Base-by-base conservation (phyloP, 495 filamentous ascomycete genomes). In the Podospora anserina region DNA sequence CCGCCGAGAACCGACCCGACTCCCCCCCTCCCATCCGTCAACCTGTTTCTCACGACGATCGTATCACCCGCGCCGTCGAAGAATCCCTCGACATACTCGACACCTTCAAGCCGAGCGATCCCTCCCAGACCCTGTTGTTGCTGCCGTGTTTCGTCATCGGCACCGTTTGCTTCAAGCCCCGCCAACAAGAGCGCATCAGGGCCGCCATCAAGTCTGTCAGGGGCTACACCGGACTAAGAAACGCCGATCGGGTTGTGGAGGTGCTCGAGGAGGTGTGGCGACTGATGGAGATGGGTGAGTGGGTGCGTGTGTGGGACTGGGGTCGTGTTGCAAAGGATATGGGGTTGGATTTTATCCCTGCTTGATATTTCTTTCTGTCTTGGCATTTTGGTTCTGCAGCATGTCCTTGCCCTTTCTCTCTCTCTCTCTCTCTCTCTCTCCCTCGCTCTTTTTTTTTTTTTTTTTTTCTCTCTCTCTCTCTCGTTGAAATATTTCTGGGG, bases 141-240 rank as follows among this genome's bases (percentile, higher is more conserved):
- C 91, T 96, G 79, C 93, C 93, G 5, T 85, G 93, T 44, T 93
- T 97, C 76, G 80, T 97, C 0, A 86, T 97, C n/a, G 93, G 93
- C 19, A 94, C 91, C 71, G 92, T 92, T 0, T 91, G 91, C 9
- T 96, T 97, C 76, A 78, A 88, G 9, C 80, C 84, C 0, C 71
- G 75, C 3, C 92, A 96, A 69, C 88, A 92, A 28, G 87, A 90
- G 28, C 85, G 88, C 23, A 88, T 96, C 26, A 83, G 86, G 2
- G 80, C 80, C 39, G 91, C 92, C 16, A 87, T 97, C 69, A 83
- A 85, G 2, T 84, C 84, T 0, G 85, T 95, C 66, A 87, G 91
- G 69, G 86, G 86, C 1, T 96, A 94, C 76, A 94, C 90, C 2
- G 87, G 89, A 30, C 84, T 96, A 11, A 87, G 90, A 57, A 96